Percentiles rank a stretch among this genome's conserved stretches.
Conservation (phyloP, 2,329 filamentous ascomycete genomes). For the Trichoderma atroviride region DNA sequence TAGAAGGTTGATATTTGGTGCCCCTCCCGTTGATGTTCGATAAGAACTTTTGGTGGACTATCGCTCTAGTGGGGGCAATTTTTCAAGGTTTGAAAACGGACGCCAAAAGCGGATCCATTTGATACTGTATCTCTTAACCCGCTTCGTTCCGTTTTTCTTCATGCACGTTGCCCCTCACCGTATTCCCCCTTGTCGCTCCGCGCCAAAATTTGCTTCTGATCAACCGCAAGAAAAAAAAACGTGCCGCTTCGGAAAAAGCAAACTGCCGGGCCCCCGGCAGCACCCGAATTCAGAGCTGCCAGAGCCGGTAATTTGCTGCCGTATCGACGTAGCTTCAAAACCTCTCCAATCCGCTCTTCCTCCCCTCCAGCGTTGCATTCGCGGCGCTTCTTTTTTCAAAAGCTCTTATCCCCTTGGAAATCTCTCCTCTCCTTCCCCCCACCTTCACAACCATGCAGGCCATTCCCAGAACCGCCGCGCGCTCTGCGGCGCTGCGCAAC, state of each 20-base stretch:
- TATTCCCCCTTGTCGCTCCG: not conserved
- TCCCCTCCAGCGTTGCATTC: slow-evolving; percentile 29
- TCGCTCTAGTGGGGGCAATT: slow-evolving; percentile 17
- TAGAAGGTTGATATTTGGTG: slow-evolving; percentile 3
- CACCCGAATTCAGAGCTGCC: slow-evolving; percentile 29
- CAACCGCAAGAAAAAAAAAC: not conserved
- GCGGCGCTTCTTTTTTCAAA: slow-evolving; percentile 24
- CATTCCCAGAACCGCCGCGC: slow-evolving; percentile 69
- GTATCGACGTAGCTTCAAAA: slow-evolving; percentile 30
- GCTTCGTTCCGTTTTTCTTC: not conserved
- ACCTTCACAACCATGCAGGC: slow-evolving; percentile 69
- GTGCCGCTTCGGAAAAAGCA: slow-evolving; percentile 32
- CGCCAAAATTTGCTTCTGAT: not conserved
- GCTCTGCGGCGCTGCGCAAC: slow-evolving; percentile 69
- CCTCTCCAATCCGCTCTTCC: slow-evolving; percentile 30
- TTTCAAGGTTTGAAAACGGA: not conserved
- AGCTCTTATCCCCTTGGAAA: slow-evolving; percentile 2
- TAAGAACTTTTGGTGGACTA: slow-evolving; percentile 23
- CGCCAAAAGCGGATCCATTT: not conserved
- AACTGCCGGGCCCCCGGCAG: slow-evolving; percentile 31
- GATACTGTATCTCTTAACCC: not conserved
- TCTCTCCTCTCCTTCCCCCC: slow-evolving; percentile 25
- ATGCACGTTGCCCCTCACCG: slow-evolving; percentile 15
- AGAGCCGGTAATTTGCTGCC: slow-evolving; percentile 21
- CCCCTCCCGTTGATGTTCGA: slow-evolving; percentile 21